Base-by-base conservation (phyloP, 805 yeast genomes). In the Candida morakotiae region DNA sequence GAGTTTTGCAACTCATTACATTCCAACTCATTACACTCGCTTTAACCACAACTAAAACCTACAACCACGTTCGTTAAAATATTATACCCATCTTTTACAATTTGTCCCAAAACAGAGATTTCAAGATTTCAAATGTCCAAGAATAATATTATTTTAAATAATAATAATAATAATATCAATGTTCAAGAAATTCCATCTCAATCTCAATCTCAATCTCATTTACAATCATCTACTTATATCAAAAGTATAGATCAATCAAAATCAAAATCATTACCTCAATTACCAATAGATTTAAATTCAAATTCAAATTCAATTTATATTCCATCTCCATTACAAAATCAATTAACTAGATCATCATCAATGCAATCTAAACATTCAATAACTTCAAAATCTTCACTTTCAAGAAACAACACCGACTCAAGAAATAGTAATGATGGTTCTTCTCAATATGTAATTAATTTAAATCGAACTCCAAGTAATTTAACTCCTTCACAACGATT, bases 401-500 rank as follows among this genome's bases (percentile, higher is more conserved):
- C 21, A 26, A 17, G 13, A 9, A 24, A 8, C 5, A 24, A 8
- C 5, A 14, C 29, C 3, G 21, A 8, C n/a, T 3, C 29, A 26
- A 21, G 38, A 5, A 24, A 24, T n/a, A n/a, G n/a, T n/a, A 24
- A 24, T 24, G n/a, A 21, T 9, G 9, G 9, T 21, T 21, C 27
- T 7, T 26, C 28, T 24, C 47, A 46, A 26, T 56, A 43, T 35
- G 40, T 52, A 19, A 52, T 55, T 8, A 46, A 38, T 31, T 40
- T 58, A 3, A 45, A 54, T 26, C 53, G 45, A 28, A 51, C 56
- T 2, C 62, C 64, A 1, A 40, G 38, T 18, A 43, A 52, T 38
- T 38, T 59, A 27, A 58, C 65, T 1, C 64, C 64, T 1, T 51
- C 56, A 6, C 63, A 58, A 41, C 38, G 63, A n/a, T 47, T 59